Base-by-base conservation (phyloP, 495 filamentous ascomycete species). In the Neurospora tetrasperma region DNA sequence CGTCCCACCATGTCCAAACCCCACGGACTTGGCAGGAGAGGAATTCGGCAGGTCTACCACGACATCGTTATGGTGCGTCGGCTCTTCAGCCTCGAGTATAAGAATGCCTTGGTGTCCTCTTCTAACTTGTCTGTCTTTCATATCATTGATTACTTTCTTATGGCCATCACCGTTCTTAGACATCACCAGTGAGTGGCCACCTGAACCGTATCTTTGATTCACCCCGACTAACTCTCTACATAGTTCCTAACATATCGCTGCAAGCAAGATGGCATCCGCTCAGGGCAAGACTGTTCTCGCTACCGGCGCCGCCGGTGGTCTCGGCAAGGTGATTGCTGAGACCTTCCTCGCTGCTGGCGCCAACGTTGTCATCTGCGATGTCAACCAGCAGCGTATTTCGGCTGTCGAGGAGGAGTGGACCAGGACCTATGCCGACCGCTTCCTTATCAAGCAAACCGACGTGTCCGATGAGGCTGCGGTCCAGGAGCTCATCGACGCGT, bases 341-440 rank as follows among this genome's bases (percentile, higher is more conserved):
- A 72, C 81, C 42, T 83, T 82, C 73, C 80, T 85, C 40, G 75
- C 76, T 1, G 80, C 79, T 2, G 83, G 84, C 14, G 82, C 82
- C 70, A 82, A 83, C 71, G 83, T 85, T 11, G 79, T 79, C 69
- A 73, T 85, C 70, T 84, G 83, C 78, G 85, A 86, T 71, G 76
- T 86, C 71, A 82, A 86, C 79, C 70, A 77, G 11, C 74, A 79
- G n/a, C 83, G 84, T 8, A 77, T 86, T 42, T 75, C 75, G 18
- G 71, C 73, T 12, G 76, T 79, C 43, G 73, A 76, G 31, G 72
- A 72, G 23, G 81, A 84, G 62, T 79, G 79, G 73, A 42, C 70
- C 14, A 74, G 73, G 42, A 46, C 76, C 23, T 78, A 78, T 12
- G 59, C 71, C 44, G 79, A 70, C 72, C 76, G 72, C 62, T 80